Evolutionary conservation across 163 green algal genomes (phyloP), one percentile per base, ranked within the genome.

Genomic region (Smithsoniella earleae): DNA sequence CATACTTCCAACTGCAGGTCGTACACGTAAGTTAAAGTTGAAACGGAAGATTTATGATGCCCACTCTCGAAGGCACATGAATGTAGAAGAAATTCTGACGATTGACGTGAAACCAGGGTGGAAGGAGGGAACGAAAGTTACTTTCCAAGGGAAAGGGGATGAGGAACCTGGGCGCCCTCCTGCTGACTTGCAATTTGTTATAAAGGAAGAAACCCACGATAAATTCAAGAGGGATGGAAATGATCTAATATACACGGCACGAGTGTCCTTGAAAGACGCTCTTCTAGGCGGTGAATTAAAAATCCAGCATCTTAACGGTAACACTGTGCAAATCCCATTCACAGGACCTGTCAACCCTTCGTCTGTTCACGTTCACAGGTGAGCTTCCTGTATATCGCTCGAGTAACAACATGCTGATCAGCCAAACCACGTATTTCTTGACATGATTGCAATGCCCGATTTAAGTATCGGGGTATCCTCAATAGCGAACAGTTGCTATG

Each of bases 41-140:
- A 91, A 82, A 1, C 81, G 87, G 3, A 80, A 78, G 18, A 83
- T 94, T 3, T 40, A 85, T 31, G 87, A 94, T 43, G 84, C 52
- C 0, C 77, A 76, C 4, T 82, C 62, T 44, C 80, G 84, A 28
- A 83, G 83, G 74, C 63, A 58, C 4, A 36, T 89, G 78, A 79
- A 81, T 13, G 81, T 91, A 27, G 79, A 89, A 82, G 90, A 96
- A 79, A 90, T 89, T 31, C 55, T 97, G 22, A 74, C 83, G 66
- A 80, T 97, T 16, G 77, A 89, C 2, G 80, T 96, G 20, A 89
- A 87, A 82, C 85, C 91, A 1, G 91, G 91, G 3, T 96, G 88
- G 89, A 95, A 92, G 76, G 81, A 85, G 18, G 90, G 90, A 22
- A 96, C 90, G 16, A 87, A 85, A 43, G 79, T 93, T 25, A 91